These are phyloP conservation scores for Xylaria sp. DNA, from an alignment of 495 filamentous ascomycete species.

Conservation along the genomic window DNA sequence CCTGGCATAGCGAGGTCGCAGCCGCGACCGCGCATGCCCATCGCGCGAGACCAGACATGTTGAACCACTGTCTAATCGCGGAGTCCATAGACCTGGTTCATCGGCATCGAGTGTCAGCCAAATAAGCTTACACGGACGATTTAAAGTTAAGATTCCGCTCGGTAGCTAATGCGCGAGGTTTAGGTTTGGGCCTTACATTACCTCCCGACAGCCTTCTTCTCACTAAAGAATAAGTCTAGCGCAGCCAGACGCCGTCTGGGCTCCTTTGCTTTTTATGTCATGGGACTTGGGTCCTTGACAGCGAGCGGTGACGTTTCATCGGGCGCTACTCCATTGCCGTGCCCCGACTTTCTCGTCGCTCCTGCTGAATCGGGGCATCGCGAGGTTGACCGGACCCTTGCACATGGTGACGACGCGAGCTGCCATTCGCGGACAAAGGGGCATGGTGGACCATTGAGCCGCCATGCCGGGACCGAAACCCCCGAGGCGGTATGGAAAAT, in stretches of 20 bases:
- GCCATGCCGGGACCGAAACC: slow-evolving; percentile 15
- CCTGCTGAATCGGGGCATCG: slow-evolving; percentile 24
- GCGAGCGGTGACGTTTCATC: slow-evolving; percentile 14
- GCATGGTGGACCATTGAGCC: not conserved
- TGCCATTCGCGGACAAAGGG: not conserved
- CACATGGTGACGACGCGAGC: slow-evolving; percentile 1
- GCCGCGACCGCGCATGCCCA: not conserved
- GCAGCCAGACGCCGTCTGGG: not conserved
- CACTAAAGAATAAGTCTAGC: not conserved
- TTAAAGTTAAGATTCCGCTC: not conserved
- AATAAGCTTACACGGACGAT: not conserved
- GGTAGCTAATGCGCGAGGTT: not conserved
- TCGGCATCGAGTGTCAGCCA: not conserved
- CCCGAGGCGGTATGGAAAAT: too few relatives aligned
- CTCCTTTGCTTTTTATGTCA: not conserved
- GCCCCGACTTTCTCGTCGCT: slow-evolving; percentile 9
- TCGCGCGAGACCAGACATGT: not conserved
- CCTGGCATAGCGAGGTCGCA: slow-evolving; percentile 1
- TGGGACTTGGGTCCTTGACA: not conserved
- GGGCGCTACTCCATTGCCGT: not conserved
- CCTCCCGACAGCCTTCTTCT: not conserved
- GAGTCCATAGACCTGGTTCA: not conserved
- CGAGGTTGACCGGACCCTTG: not conserved
- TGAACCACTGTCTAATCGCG: not conserved
- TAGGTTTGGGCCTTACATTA: not conserved